A percentile compares a stretch with the other conserved stretches of the same genome.
Conservation (phyloP, 1,139 yeast genomes). For the Blastobotrys proliferans region DNA sequence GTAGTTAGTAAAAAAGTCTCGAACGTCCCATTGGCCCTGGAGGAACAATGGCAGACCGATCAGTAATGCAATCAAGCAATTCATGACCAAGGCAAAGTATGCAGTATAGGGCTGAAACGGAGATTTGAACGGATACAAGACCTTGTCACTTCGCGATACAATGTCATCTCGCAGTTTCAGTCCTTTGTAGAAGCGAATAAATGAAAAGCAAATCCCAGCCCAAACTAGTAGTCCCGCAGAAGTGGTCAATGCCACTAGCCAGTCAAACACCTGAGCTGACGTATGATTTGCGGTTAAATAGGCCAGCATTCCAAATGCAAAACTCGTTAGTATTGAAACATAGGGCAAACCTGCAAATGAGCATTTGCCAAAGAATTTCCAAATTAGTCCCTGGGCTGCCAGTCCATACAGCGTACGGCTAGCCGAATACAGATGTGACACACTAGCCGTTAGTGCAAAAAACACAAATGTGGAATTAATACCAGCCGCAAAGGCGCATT, state of each 20-base stretch:
- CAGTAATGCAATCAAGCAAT: slow-evolving; percentile 51
- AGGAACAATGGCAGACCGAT: slow-evolving; percentile 68
- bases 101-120: slow-evolving; percentile 78
- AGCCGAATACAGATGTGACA: slow-evolving; percentile 72
- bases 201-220: slow-evolving; percentile 78
- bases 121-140: slow-evolving; percentile 63
- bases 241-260: slow-evolving; percentile 60
- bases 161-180: slow-evolving; percentile 45
- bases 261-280: slow-evolving; percentile 63
- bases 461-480: slow-evolving; percentile 65
- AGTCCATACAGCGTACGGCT: slow-evolving; percentile 75
- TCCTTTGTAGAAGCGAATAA: slow-evolving; percentile 66
- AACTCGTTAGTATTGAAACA: slow-evolving; percentile 59
- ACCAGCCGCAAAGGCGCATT: slow-evolving; percentile 58
- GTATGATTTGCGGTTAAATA: slow-evolving; percentile 54
- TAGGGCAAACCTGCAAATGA: slow-evolving; percentile 69
- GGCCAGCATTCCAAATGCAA: slow-evolving; percentile 56
- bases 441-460: slow-evolving; percentile 74
- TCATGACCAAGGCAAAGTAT: slow-evolving; percentile 57
- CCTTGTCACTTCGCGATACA: slow-evolving; percentile 27
- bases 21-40: slow-evolving; percentile 56
- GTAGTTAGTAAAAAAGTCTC: slow-evolving; percentile 64
- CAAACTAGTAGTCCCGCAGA: slow-evolving; percentile 72
- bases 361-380: slow-evolving; percentile 55
- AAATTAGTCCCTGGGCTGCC: slow-evolving; percentile 67